phyloP scores from a whole-genome alignment of 2,329 filamentous ascomycete genomes.

The Epichloe hybrida region DNA sequence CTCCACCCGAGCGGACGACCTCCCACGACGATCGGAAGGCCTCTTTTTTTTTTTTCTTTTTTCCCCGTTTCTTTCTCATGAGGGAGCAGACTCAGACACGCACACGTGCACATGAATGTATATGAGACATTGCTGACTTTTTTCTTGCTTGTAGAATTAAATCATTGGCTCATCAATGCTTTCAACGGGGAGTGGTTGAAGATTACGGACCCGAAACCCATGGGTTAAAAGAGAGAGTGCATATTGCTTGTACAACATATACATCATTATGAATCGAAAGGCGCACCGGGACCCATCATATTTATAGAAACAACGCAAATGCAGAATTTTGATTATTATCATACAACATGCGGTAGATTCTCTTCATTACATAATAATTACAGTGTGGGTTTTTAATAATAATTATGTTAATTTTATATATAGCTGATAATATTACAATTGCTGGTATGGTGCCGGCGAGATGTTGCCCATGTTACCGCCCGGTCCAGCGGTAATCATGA shows the following conservation, averaged over 20 bases:
- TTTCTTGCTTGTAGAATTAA: constrained; percentile 42
- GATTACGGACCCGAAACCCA: constrained; percentile 35
- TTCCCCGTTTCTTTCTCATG: background rate
- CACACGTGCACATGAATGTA: too few relatives aligned
- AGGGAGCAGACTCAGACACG: too few relatives aligned
- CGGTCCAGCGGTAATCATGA: constrained; percentile 94
- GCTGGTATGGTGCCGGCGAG: constrained; percentile 55
- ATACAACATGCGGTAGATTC: constrained; percentile 4
- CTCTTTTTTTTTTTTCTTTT: background rate
- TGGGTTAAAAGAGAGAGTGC: constrained; percentile 9
- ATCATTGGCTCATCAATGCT: constrained; percentile 88
- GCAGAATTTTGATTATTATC: constrained; percentile 8
- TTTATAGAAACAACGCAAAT: background rate
- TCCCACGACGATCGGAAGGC: background rate
- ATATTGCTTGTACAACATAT: background rate
- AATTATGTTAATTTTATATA: too few relatives aligned
- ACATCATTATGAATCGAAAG: background rate
- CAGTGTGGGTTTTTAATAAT: constrained; percentile 9
- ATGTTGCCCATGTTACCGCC: constrained; percentile 35
- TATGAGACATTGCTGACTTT: too few relatives aligned
- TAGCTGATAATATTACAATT: too few relatives aligned
- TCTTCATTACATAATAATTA: background rate
- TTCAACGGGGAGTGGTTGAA: constrained; percentile 93
- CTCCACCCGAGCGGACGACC: too few relatives aligned
- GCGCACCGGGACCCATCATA: too few relatives aligned